Conservation (phyloP, 2,329 filamentous ascomycete genomes). For the Botrytis pseudocinerea region DNA sequence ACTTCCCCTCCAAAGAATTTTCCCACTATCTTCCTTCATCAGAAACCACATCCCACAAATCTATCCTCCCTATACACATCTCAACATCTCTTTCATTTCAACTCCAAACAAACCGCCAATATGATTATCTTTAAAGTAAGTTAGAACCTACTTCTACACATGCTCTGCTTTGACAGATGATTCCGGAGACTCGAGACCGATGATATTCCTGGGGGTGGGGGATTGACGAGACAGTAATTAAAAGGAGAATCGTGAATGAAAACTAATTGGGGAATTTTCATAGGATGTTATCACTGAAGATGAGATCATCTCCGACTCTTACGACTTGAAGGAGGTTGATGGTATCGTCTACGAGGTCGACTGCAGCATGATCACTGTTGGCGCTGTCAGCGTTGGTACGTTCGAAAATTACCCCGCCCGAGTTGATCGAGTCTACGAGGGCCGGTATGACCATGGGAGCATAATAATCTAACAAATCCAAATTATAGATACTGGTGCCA, state of each 20-base stretch:
- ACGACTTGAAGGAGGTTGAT: constrained; percentile 77
- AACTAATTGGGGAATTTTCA: constrained; percentile 22
- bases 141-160: not conserved
- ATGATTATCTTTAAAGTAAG: constrained; percentile 61
- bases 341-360: constrained; percentile 85
- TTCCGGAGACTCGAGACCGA: not conserved
- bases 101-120: constrained; percentile 38
- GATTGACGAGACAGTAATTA: not conserved
- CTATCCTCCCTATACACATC: constrained; percentile 3
- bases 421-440: constrained; percentile 6
- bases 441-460: not conserved
- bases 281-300: constrained; percentile 88
- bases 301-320: constrained; percentile 97
- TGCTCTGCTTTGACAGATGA: constrained; percentile 23
- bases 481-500: constrained; percentile 78
- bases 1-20: constrained; percentile 24
- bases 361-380: constrained; percentile 85
- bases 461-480: not conserved
- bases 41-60: constrained; percentile 13
- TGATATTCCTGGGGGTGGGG: constrained; percentile 1
- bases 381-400: constrained; percentile 68
- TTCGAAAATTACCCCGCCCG: constrained; percentile 22
- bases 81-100: not conserved
- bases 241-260: constrained; percentile 9
- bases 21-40: constrained; percentile 17